Evolutionary conservation across 352 stramenopile genomes (phyloP), one percentile per base, ranked within the genome.

Genomic region (Pythium chondricola): DNA sequence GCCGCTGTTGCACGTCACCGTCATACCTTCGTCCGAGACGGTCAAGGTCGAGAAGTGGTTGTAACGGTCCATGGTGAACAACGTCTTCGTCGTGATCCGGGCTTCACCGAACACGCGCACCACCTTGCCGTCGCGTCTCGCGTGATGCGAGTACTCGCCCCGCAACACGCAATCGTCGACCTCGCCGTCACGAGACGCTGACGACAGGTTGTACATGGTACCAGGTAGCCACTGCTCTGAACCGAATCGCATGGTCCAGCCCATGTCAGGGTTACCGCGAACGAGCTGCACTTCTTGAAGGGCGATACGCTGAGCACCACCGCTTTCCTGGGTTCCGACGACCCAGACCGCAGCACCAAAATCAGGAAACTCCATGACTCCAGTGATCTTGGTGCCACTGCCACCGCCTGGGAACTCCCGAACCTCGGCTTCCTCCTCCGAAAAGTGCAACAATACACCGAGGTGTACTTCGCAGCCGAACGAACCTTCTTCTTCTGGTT

Each of bases 41-140:
- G 63, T 67, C 30, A 95, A 65, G 4, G 83, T 89, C 25, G 82
- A 82, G 31, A 90, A 91, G 27, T 93, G 80, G 25, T 73, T 71
- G 61, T 93, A 56, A 17, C 65, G 52, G 32, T 95, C 82, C 67
- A 95, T 88, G 30, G 72, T 89, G 62, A 94, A 95, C n/a, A 95
- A 58, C 45, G 80, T 59, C 32, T 76, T 75, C 1, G 74, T 89
- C 31, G 77, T 82, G 24, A 93, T 32, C 9, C 71, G 47, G 22
- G 94, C 53, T 27, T 85, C 65, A 14, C 83, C 81, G 17, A 61
- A 62, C 24, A 93, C 77, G 49, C 85, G 63, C 26, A 94, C 69
- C 39, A 85, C 36, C 20, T 74, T 67, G 10, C 81, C 75, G 31
- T 71, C 71, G 40, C 82, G 80, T 27, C 65, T 45, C 17, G 66